Conservation (phyloP, 257 asterid genomes). For the Hygrophila difformis region DNA sequence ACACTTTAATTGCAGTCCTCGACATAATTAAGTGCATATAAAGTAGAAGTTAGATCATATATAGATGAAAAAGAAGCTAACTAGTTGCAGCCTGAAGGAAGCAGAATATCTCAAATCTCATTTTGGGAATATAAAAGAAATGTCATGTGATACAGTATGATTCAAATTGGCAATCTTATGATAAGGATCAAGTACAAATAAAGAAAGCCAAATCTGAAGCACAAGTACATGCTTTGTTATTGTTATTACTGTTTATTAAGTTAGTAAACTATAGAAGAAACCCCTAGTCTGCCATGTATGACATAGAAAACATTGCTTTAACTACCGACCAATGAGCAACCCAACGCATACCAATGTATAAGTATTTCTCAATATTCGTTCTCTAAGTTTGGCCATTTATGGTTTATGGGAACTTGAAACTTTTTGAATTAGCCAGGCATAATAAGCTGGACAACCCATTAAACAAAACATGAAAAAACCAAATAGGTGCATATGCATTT, state of each 20-base stretch:
- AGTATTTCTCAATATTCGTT: slow-evolving; percentile 24
- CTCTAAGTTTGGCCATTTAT: slow-evolving; percentile 15
- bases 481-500: neutral
- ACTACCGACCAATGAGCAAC: slow-evolving; percentile 25
- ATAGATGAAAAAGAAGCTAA: neutral
- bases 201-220: neutral
- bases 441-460: neutral
- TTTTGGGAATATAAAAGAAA: neutral
- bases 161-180: slow-evolving; percentile 6
- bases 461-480: neutral
- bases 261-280: slow-evolving; percentile 11
- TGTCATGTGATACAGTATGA: slow-evolving; percentile 19
- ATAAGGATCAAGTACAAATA: neutral
- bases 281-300: no score
- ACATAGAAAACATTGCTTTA: slow-evolving; percentile 17
- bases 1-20: slow-evolving; percentile 14
- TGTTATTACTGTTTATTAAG: neutral
- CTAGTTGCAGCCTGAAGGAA: no score
- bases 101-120: neutral
- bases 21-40: slow-evolving; percentile 7
- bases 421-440: slow-evolving; percentile 5
- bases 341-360: slow-evolving; percentile 24
- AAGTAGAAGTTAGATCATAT: neutral
- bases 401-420: slow-evolving; percentile 38
- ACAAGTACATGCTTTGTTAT: slow-evolving; percentile 6